phyloP scores from a whole-genome alignment of 441 rosid genomes.

The Viola pubescens region DNA sequence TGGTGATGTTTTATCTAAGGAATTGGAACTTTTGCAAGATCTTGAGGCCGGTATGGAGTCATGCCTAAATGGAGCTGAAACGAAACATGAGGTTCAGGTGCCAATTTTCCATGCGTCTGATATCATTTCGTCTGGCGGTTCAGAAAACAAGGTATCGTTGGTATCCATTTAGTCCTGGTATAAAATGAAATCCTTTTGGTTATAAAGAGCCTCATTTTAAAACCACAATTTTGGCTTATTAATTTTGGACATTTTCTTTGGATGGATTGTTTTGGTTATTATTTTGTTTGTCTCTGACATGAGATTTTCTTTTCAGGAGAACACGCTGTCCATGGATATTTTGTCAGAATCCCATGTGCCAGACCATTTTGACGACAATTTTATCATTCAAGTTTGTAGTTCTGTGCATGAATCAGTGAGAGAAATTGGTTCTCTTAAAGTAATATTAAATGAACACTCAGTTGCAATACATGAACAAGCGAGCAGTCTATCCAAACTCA shows the following conservation, averaged over 20 bases:
- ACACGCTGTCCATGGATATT: constrained; percentile 29
- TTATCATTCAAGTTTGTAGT: constrained; percentile 34
- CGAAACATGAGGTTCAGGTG: constrained; percentile 27
- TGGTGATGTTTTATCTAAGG: constrained; percentile 47
- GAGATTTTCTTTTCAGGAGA: constrained; percentile 42
- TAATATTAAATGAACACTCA: constrained; percentile 42
- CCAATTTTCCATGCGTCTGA: constrained; percentile 26
- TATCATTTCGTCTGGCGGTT: constrained; percentile 20
- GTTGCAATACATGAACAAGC: constrained; percentile 46
- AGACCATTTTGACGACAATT: constrained; percentile 38
- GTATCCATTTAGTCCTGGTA: neutral
- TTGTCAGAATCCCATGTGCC: constrained; percentile 37
- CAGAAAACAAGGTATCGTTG: constrained; percentile 44
- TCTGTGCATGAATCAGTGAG: constrained; percentile 48
- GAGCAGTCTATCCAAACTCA: constrained; percentile 33
- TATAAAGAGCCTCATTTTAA: neutral
- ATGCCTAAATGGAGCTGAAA: constrained; percentile 38
- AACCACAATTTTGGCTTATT: constrained; percentile 7
- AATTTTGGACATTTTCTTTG: constrained; percentile 6
- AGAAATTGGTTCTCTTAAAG: constrained; percentile 42
- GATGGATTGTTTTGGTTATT: constrained; percentile 10
- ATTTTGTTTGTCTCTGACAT: constrained; percentile 17
- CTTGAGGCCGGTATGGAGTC: constrained; percentile 50
- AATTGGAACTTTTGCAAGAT: constrained; percentile 58
- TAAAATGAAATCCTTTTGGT: neutral